Percentiles rank a stretch among this genome's conserved stretches.
Conservation (phyloP, 2,329 filamentous ascomycete species). For the Spiromastix sp. region DNA sequence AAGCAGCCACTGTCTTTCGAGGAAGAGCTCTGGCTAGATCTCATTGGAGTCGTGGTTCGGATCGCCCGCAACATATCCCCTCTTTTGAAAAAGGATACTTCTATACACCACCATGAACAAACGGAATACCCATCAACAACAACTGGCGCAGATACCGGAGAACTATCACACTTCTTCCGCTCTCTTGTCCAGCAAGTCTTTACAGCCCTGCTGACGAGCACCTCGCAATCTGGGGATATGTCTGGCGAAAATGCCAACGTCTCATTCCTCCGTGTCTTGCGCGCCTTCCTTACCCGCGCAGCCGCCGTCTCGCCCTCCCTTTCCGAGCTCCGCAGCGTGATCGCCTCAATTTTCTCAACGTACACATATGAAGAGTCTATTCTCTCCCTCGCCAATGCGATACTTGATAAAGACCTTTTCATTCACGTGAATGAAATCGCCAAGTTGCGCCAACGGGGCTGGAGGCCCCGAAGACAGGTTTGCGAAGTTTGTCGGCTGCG, state of each 20-base stretch:
- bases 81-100: slow-evolving; percentile 5
- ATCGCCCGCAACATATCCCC: slow-evolving; percentile 54
- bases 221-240: slow-evolving; percentile 20
- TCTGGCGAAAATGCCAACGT: slow-evolving; percentile 42
- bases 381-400: slow-evolving; percentile 69
- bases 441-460: slow-evolving; percentile 68
- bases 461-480: slow-evolving; percentile 74
- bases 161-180: slow-evolving; percentile 57
- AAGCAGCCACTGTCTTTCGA: slow-evolving; percentile 49
- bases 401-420: slow-evolving; percentile 84
- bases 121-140: neutral
- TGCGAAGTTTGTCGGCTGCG: slow-evolving; percentile 78
- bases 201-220: slow-evolving; percentile 66
- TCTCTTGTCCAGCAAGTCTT: slow-evolving; percentile 82
- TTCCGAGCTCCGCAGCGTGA: slow-evolving; percentile 72
- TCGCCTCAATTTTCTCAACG: slow-evolving; percentile 83
- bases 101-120: neutral
- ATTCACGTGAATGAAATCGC: slow-evolving; percentile 67
- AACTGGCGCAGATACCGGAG: slow-evolving; percentile 25
- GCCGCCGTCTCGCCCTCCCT: slow-evolving; percentile 74
- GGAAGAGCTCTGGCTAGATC: slow-evolving; percentile 55
- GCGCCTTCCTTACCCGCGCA: slow-evolving; percentile 77
- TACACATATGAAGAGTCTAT: slow-evolving; percentile 94
- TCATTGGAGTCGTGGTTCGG: slow-evolving; percentile 52
- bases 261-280: slow-evolving; percentile 79